Percentiles rank a stretch among this genome's conserved stretches.
phyloP scores from a whole-genome alignment of 176 grass and related monocot species.

The Musa schizocarpa region DNA sequence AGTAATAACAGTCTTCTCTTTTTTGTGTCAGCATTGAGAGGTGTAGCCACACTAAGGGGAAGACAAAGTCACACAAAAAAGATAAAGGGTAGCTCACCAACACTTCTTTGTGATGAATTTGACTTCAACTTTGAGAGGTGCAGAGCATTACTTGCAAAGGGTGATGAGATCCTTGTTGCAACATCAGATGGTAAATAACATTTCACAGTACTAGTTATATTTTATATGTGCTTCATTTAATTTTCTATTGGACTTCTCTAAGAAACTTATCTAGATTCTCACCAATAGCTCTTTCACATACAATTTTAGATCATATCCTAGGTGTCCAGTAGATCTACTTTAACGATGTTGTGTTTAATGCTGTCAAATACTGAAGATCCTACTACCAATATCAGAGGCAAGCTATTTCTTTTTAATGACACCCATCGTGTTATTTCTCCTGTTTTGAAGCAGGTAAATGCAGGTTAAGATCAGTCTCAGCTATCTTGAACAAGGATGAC shows the following conservation, averaged over 20 bases:
- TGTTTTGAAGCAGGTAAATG: conserved; percentile 50
- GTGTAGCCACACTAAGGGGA: conserved; percentile 55
- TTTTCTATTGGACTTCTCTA: background rate
- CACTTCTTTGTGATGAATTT: conserved; percentile 41
- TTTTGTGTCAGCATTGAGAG: conserved; percentile 58
- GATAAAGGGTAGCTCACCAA: conserved; percentile 35
- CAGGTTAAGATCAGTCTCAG: conserved; percentile 70
- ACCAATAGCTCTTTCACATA: too few species aligned
- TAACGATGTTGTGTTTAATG: too few species aligned
- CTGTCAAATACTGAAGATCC: too few species aligned
- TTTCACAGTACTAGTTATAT: background rate
- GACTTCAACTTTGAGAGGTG: conserved; percentile 76
- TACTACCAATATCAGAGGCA: too few species aligned
- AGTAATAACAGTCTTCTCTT: background rate
- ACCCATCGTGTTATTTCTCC: background rate
- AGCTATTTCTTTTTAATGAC: background rate
- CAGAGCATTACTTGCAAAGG: conserved; percentile 70
- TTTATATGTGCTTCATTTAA: background rate
- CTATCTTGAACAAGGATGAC: conserved; percentile 49
- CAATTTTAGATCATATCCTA: too few species aligned
- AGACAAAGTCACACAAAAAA: conserved; percentile 36
- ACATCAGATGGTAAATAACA: conserved; percentile 65
- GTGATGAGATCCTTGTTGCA: conserved; percentile 74
- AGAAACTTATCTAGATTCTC: background rate
- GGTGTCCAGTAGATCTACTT: too few species aligned